Base-by-base conservation (phyloP, 345 rosid genomes). In the Eucalyptus viminalis region DNA sequence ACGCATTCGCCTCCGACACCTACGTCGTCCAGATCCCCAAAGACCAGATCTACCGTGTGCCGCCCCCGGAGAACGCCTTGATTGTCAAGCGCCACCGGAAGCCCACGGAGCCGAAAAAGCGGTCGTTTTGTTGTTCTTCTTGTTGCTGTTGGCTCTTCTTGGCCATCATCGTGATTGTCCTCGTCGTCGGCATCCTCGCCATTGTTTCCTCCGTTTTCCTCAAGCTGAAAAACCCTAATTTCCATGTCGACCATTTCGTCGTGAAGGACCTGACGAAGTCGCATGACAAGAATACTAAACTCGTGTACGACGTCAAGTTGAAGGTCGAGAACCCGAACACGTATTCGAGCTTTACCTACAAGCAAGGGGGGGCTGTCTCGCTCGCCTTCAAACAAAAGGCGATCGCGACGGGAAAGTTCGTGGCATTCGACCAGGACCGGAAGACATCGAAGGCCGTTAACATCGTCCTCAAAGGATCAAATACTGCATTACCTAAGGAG, bases 41-140 rank as follows among this genome's bases (percentile, higher is more conserved):
- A 83, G 97, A 96, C 85, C 97, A 94, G 93, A 94, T 95, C 85
- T 96, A 94, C 45, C 93, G 95, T 11, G 92, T 93, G 22, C 98
- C 97, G 3, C 94, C 95, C 14, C 94, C 95, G 1, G 96, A 94
- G 72, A 92, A 94, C 5, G 95, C 98, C 88, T 87, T 91, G 43
- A 92, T 92, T 14, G 89, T 94, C 7, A 93, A 95, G 87, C 94
- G 90, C 50, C 89, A 88, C 17, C 90, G 86, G 31, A 93, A 91
- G 14, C 93, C 94, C 1, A 83, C 19, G 3, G 87, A 56, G 69
- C 88, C 65, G 49, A 89, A 88, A 4, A 87, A 40, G 9, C 88
- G 27, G 49, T 21, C 91, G 1, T 80, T 31, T 4, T 43, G 86
- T 49, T 56, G 87, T 80, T 89, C 89, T 80, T 89, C 89, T 47